Conservation (phyloP, 257 asterid species). For the Solanum habrochaites region DNA sequence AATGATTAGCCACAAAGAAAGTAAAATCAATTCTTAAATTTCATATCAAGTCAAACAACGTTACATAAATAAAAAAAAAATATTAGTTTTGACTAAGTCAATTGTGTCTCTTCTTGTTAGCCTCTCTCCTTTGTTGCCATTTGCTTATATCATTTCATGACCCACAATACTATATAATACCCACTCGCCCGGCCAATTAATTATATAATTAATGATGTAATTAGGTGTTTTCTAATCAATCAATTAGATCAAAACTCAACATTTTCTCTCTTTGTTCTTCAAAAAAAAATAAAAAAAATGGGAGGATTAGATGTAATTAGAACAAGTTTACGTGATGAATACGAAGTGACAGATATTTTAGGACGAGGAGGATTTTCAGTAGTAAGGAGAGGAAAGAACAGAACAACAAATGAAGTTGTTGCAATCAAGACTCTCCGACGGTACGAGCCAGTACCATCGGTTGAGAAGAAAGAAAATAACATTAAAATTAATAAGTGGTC, state of each 20-base stretch:
- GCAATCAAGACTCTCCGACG: slow-evolving; percentile 68
- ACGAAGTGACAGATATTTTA: slow-evolving; percentile 50
- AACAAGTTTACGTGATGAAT: slow-evolving; percentile 44
- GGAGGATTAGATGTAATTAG: slow-evolving; percentile 21
- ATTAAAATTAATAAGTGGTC: not conserved
- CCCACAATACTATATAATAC: not conserved
- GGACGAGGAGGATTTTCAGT: slow-evolving; percentile 88
- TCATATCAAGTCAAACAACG: not conserved
- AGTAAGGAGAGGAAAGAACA: slow-evolving; percentile 47
- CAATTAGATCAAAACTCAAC: not conserved
- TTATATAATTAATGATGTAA: not conserved
- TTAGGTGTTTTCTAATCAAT: not conserved
- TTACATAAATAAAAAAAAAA: too few relatives aligned
- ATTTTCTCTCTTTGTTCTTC: not conserved
- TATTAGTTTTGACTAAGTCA: not conserved
- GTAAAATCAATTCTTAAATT: too few relatives aligned
- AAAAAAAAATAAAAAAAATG: slow-evolving; percentile 5
- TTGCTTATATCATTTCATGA: not conserved
- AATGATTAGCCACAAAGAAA: too few relatives aligned
- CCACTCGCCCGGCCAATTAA: not conserved
- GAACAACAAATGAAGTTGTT: slow-evolving; percentile 18
- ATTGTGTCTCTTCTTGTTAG: not conserved
- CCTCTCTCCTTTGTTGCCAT: not conserved
- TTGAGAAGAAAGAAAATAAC: not conserved
- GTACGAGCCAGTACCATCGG: slow-evolving; percentile 12